These are phyloP conservation scores for Aspergillus bertholletiae DNA, from an alignment of 495 filamentous ascomycete genomes.

Conservation along the genomic window DNA sequence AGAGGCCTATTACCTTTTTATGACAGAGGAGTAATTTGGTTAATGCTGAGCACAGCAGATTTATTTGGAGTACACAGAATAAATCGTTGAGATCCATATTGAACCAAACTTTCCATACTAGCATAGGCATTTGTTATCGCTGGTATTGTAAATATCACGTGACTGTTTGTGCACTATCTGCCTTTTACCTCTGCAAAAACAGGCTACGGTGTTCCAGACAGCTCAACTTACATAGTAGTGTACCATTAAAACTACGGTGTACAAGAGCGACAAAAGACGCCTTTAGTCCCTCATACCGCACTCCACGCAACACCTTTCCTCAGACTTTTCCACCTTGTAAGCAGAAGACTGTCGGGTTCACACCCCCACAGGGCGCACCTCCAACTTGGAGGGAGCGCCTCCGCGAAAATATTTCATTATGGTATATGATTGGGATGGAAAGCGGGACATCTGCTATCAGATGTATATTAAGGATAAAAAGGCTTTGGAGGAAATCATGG, in stretches of 20 bases:
- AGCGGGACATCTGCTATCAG: slow-evolving; percentile 63
- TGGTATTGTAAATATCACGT: neutral
- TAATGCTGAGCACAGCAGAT: no score
- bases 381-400: slow-evolving; percentile 24
- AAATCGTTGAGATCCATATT: no score
- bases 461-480: slow-evolving; percentile 73
- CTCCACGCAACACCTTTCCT: neutral
- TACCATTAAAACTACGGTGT: slow-evolving; percentile 28
- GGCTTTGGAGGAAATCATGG: slow-evolving; percentile 64
- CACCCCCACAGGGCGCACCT: slow-evolving; percentile 28
- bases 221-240: slow-evolving; percentile 1
- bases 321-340: slow-evolving; percentile 1
- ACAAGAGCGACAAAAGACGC: slow-evolving; percentile 38
- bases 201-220: slow-evolving; percentile 19
- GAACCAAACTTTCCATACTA: no score
- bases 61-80: no score
- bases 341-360: slow-evolving; percentile 4
- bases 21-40: no score
- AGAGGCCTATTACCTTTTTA: no score
- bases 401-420: slow-evolving; percentile 34
- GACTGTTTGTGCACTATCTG: slow-evolving; percentile 18
- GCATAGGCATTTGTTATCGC: no score
- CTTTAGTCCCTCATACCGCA: slow-evolving; percentile 16
- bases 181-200: neutral
- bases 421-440: slow-evolving; percentile 74